phyloP scores from a whole-genome alignment of 768 basidiomycete species.

The Rhizopogon vesiculosus region DNA sequence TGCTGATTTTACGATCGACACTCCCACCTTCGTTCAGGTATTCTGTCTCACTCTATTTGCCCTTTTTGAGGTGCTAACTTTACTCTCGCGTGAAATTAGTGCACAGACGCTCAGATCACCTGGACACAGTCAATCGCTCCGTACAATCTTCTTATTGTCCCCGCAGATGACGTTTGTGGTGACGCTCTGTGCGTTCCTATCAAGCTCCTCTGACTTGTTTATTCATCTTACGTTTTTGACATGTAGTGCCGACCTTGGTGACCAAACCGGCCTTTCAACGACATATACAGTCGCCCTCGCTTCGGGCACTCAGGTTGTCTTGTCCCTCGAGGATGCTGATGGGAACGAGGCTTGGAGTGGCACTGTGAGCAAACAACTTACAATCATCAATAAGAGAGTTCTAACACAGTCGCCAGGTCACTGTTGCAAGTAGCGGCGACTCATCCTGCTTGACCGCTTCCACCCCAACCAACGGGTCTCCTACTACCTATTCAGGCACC shows the following conservation, averaged over 20 bases:
- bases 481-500: conserved; percentile 2
- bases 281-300: conserved; percentile 38
- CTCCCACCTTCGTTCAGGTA: conserved; percentile 54
- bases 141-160: conserved; percentile 56
- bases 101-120: conserved; percentile 40
- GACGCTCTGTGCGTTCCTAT: conserved; percentile 45
- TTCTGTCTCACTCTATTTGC: background rate
- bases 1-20: conserved; percentile 50
- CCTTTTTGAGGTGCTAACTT: background rate
- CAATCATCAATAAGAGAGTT: background rate
- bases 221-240: conserved; percentile 5
- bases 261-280: conserved; percentile 39
- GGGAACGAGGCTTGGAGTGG: conserved; percentile 67
- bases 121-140: conserved; percentile 48
- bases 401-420: conserved; percentile 23
- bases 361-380: conserved; percentile 35
- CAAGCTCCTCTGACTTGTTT: background rate
- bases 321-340: conserved; percentile 49
- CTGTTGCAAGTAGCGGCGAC: conserved; percentile 30
- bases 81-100: conserved; percentile 35
- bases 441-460: conserved; percentile 30
- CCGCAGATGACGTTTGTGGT: conserved; percentile 52
- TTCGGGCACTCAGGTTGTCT: conserved; percentile 41
- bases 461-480: conserved; percentile 5
- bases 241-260: conserved; percentile 55